Conservation (phyloP, 176 grass and related monocot species). For the Puccinellia tenuiflora region DNA sequence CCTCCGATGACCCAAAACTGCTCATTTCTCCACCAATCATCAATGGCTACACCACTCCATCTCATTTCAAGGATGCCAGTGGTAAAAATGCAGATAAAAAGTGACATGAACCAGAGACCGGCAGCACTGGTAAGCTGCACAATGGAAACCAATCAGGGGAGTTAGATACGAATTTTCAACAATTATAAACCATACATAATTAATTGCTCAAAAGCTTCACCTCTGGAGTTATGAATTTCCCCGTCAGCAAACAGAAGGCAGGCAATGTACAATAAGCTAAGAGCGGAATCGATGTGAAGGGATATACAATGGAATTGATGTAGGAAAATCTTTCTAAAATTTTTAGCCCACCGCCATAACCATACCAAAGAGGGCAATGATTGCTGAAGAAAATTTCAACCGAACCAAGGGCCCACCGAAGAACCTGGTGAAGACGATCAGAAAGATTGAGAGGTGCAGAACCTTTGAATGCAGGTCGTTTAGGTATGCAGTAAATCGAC, state of each 20-base stretch:
- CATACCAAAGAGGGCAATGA: slow-evolving; percentile 95
- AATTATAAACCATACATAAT: too few relatives aligned
- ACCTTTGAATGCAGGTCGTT: slow-evolving; percentile 68
- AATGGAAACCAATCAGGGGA: not conserved
- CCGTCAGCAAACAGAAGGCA: slow-evolving; percentile 80
- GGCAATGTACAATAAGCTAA: slow-evolving; percentile 77
- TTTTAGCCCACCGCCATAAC: slow-evolving; percentile 66
- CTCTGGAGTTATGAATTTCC: slow-evolving; percentile 90
- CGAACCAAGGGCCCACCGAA: slow-evolving; percentile 89
- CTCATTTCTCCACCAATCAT: slow-evolving; percentile 90
- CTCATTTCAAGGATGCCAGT: slow-evolving; percentile 68
- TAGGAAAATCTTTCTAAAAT: slow-evolving; percentile 82
- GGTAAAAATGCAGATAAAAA: slow-evolving; percentile 64
- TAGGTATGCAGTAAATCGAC: slow-evolving; percentile 87
- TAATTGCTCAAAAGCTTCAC: not conserved
- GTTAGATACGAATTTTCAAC: too few relatives aligned
- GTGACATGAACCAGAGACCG: slow-evolving; percentile 60
- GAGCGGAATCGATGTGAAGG: slow-evolving; percentile 77
- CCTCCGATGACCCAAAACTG: slow-evolving; percentile 92
- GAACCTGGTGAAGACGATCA: slow-evolving; percentile 83
- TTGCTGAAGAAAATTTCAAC: slow-evolving; percentile 80
- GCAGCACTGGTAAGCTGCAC: slow-evolving; percentile 73
- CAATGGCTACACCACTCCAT: slow-evolving; percentile 70
- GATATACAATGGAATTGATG: slow-evolving; percentile 89
- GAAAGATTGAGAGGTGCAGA: slow-evolving; percentile 88